Evolutionary conservation across 148 eudicot species (phyloP).

Genomic region (Vaccinium macrocarpon): DNA sequence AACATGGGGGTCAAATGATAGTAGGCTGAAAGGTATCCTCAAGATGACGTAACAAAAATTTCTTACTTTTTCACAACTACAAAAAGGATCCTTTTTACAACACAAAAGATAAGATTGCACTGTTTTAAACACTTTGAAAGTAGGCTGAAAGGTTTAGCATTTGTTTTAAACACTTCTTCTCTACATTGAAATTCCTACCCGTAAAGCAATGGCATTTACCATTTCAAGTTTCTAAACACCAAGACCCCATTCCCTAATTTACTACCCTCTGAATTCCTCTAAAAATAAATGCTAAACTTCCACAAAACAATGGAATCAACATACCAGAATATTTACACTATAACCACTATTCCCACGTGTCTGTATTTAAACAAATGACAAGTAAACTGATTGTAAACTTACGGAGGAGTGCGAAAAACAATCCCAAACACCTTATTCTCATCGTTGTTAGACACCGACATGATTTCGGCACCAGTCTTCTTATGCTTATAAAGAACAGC

Average conservation of each 20-base stretch:
- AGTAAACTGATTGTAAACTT: constrained; percentile 29
- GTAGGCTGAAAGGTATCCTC: neutral
- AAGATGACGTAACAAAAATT: neutral
- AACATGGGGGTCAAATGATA: neutral
- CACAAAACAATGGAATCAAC: neutral
- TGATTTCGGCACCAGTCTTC: constrained; percentile 83
- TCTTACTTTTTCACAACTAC: neutral
- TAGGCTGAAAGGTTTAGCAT: too few species aligned
- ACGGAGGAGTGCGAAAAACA: constrained; percentile 98
- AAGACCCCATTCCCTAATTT: too few species aligned
- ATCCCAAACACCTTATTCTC: constrained; percentile 96
- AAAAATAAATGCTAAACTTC: neutral
- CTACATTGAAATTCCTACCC: neutral
- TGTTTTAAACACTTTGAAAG: too few species aligned
- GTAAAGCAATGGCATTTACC: neutral
- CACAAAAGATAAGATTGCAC: neutral
- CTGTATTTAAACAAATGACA: neutral
- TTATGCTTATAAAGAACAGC: constrained; percentile 82
- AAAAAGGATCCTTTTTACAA: neutral
- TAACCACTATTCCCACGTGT: neutral
- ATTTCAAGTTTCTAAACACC: neutral
- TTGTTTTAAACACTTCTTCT: neutral
- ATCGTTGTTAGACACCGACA: constrained; percentile 91
- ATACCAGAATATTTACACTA: neutral
- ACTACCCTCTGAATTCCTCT: neutral